These are phyloP conservation scores for Floccularia luteovirens DNA, from an alignment of 768 basidiomycete species.

Conservation along the genomic window DNA sequence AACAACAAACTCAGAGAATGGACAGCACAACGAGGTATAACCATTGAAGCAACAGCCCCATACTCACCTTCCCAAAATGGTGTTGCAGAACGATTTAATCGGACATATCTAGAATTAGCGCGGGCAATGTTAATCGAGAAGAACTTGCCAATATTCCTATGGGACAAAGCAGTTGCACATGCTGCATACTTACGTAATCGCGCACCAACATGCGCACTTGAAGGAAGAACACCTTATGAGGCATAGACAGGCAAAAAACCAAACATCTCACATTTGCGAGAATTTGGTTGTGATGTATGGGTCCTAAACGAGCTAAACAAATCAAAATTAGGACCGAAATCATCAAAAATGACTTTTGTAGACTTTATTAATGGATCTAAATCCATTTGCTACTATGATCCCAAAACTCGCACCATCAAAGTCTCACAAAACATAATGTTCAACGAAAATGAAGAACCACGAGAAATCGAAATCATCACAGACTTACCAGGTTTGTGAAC, in stretches of 20 bases:
- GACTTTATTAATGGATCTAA: constrained; percentile 16
- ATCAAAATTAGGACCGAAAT: constrained; percentile 12
- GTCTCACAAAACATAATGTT: constrained; percentile 17
- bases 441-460: constrained; percentile 10
- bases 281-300: constrained; percentile 18
- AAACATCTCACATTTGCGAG: constrained; percentile 12
- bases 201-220: constrained; percentile 12
- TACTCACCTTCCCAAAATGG: constrained; percentile 32
- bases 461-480: constrained; percentile 3
- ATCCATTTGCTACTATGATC: constrained; percentile 15
- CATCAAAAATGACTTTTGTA: constrained; percentile 13
- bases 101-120: constrained; percentile 19
- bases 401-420: constrained; percentile 9
- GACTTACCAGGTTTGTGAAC: constrained; percentile 8
- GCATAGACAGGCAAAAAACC: constrained; percentile 10
- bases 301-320: constrained; percentile 11
- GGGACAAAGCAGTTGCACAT: constrained; percentile 21
- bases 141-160: constrained; percentile 16
- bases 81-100: constrained; percentile 28
- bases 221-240: constrained; percentile 16
- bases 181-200: constrained; percentile 20
- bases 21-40: constrained; percentile 16
- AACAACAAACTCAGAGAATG: constrained; percentile 14
- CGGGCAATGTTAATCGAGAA: constrained; percentile 22
- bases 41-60: constrained; percentile 20